phyloP scores from a whole-genome alignment of 2,329 filamentous ascomycete species.

The Aspergillus fructus region DNA sequence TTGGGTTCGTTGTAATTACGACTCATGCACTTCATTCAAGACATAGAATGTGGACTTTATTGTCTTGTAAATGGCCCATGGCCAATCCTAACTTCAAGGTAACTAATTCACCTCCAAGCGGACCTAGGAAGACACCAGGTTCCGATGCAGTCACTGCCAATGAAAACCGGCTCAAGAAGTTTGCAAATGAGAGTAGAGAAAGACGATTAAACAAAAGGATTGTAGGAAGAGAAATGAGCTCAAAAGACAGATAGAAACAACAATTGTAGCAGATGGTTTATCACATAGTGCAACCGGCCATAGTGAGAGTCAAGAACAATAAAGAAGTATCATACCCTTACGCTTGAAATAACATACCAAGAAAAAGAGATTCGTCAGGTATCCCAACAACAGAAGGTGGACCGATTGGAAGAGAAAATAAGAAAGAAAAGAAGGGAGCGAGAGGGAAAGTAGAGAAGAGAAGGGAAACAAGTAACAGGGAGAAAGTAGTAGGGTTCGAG shows the following conservation, averaged over 20 bases:
- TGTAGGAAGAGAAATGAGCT: constrained; percentile 7
- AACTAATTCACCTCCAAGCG: constrained; percentile 10
- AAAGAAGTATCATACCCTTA: constrained; percentile 33
- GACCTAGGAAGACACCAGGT: neutral
- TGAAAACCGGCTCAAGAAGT: constrained; percentile 7
- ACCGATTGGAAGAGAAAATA: constrained; percentile 19
- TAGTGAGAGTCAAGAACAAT: constrained; percentile 36
- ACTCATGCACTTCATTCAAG: neutral
- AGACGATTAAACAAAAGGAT: constrained; percentile 11
- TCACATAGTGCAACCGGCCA: constrained; percentile 28
- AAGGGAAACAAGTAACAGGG: constrained; percentile 8
- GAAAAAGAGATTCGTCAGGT: constrained; percentile 39
- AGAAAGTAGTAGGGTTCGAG: constrained; percentile 1
- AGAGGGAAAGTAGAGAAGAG: neutral
- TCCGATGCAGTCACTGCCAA: constrained; percentile 7
- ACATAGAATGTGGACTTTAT: constrained; percentile 18
- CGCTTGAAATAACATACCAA: constrained; percentile 26
- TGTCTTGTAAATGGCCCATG: constrained; percentile 8
- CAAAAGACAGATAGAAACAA: constrained; percentile 16
- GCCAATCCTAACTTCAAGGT: constrained; percentile 11
- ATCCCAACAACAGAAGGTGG: constrained; percentile 20
- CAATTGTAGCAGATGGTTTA: constrained; percentile 20
- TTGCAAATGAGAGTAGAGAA: constrained; percentile 13
- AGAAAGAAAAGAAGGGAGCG: neutral
- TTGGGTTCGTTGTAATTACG: neutral